Evolutionary conservation across 768 basidiomycete genomes (phyloP), one percentile per base, ranked within the genome.

Genomic region (Cystobasidium ongulense): DNA sequence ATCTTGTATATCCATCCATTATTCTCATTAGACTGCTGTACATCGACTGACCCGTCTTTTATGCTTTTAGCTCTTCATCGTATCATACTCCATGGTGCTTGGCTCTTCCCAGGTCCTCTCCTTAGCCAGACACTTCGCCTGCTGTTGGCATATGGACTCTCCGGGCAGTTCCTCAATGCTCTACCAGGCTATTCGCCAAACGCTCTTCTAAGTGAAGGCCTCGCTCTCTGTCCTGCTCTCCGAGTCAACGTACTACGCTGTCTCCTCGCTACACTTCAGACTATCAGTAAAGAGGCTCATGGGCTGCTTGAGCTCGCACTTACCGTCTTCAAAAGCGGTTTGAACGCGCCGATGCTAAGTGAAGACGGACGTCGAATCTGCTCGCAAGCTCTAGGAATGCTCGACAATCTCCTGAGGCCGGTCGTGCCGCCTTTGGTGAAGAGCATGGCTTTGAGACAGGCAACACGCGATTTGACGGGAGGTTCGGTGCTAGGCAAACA

Each of bases 351-450:
- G 41, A 52, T 35, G 27, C 3, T 68, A n/a, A 27, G 43, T 17
- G 66, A 43, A 31, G 68, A 59, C 27, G 68, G 33, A n/a, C 3
- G 36, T 2, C 5, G 27, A 27, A 27, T 59, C 21, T 54, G 36
- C 52, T 21, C 33, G 11, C 21, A 54, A 29, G 68, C 25, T 17
- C n/a, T 71, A 15, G 35, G n/a, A 23, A n/a, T 38, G 33, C 7
- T 71, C 27, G 53, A 71, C 13, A 36, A 27, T 23, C 35, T 59
- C 18, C 29, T 54, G 8, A 10, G 68, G 4, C 68, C 68, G 25
- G 53, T 59, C 8, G 68, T 71, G 1, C 68, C 68, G 53, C 68
- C 68, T 2, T 18, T 71, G 11, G 50, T 71, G 4, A 54, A 59
- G 21, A 71, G 57, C 29, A 35, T 59, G 25, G 29, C 25, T 11